These are phyloP conservation scores for Leccinellum luteum DNA, from an alignment of 768 basidiomycete species.

Conservation along the genomic window DNA sequence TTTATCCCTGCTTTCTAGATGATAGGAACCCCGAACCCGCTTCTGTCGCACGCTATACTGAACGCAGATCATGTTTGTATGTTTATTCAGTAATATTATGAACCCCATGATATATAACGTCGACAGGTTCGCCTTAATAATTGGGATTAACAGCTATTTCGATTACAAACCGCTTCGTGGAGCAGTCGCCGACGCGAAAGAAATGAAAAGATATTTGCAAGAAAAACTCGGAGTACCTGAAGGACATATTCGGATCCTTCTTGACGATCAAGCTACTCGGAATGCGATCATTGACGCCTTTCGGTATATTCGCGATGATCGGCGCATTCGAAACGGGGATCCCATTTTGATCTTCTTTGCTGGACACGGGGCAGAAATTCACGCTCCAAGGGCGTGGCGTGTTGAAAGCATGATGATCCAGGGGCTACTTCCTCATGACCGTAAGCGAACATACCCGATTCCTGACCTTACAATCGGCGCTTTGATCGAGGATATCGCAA, in stretches of 20 bases:
- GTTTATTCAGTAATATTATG: background rate
- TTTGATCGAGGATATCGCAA: conserved; percentile 37
- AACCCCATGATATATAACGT: no score
- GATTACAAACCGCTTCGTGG: conserved; percentile 30
- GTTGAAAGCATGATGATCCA: conserved; percentile 25
- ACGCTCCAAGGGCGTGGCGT: conserved; percentile 27
- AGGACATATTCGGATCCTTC: conserved; percentile 37
- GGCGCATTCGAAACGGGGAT: conserved; percentile 26
- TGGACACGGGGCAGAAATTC: conserved; percentile 40
- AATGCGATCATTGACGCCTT: conserved; percentile 30
- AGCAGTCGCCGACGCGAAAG: conserved; percentile 40
- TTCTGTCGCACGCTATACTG: background rate
- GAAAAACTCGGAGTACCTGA: conserved; percentile 29
- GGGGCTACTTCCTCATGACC: conserved; percentile 34
- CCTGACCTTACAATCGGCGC: conserved; percentile 43
- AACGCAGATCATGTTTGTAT: background rate
- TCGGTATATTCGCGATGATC: conserved; percentile 22
- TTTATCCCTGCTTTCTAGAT: background rate
- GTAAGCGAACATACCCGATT: conserved; percentile 33
- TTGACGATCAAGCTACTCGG: conserved; percentile 37
- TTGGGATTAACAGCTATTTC: conserved; percentile 42
- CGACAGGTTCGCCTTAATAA: conserved; percentile 37
- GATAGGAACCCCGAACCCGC: background rate
- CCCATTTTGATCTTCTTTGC: conserved; percentile 44
- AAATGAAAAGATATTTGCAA: conserved; percentile 34